A percentile compares a stretch with the other conserved stretches of the same genome.
Evolutionary conservation across 2,329 filamentous ascomycete genomes (phyloP).

Genomic region (Ceratocystis cubensis): DNA sequence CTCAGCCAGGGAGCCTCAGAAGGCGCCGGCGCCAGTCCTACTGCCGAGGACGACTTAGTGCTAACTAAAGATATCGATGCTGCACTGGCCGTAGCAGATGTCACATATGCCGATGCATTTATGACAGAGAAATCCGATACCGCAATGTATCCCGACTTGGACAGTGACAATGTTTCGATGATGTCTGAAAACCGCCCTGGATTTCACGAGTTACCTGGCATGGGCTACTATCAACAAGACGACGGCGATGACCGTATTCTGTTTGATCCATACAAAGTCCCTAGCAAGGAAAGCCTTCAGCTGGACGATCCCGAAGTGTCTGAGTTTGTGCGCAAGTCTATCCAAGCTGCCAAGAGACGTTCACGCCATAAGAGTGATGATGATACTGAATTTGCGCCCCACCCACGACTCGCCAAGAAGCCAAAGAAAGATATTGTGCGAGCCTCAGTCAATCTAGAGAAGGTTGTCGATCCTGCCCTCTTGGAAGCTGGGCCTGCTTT

Average conservation of each 20-base stretch:
- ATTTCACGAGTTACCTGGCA: slow-evolving; percentile 35
- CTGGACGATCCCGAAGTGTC: slow-evolving; percentile 37
- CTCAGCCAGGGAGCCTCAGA: not conserved
- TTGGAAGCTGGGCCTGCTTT: not conserved
- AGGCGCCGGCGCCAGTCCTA: not conserved
- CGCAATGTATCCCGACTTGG: slow-evolving; percentile 38
- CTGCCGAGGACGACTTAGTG: not conserved
- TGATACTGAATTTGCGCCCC: slow-evolving; percentile 41
- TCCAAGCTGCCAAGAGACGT: slow-evolving; percentile 41
- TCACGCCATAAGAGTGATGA: slow-evolving; percentile 39
- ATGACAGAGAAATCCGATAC: not conserved
- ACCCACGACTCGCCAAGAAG: not conserved
- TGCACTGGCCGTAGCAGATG: not conserved
- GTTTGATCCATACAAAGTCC: slow-evolving; percentile 46
- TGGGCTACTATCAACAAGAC: slow-evolving; percentile 50
- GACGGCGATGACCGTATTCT: slow-evolving; percentile 45
- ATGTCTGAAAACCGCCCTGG: slow-evolving; percentile 26
- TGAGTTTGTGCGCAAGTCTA: slow-evolving; percentile 43
- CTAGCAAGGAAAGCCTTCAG: slow-evolving; percentile 34
- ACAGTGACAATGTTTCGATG: slow-evolving; percentile 31
- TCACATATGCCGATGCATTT: not conserved
- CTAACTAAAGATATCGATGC: not conserved
- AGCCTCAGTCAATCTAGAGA: not conserved
- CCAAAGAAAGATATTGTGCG: not conserved
- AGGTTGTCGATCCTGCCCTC: not conserved